Percentiles rank a stretch among this genome's conserved stretches.
These are phyloP conservation scores for Nothophoma quercina DNA, from an alignment of 2,329 filamentous ascomycete species.

Conservation along the genomic window DNA sequence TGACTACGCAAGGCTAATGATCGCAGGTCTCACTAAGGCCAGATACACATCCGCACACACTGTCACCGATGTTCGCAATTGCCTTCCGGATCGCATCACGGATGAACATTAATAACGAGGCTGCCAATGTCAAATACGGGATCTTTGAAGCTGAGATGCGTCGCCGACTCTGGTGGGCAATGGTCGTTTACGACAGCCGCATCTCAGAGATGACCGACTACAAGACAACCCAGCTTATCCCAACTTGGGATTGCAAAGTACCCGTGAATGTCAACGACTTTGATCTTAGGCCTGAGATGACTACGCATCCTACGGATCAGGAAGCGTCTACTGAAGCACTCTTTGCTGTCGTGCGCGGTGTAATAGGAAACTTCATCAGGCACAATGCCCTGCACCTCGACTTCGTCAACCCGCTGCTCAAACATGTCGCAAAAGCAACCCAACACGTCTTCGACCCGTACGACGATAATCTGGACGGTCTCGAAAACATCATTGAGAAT, in stretches of 20 bases:
- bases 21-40: constrained; percentile 63
- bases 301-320: constrained; percentile 48
- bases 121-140: constrained; percentile 57
- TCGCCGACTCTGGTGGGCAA: constrained; percentile 68
- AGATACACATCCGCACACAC: constrained; percentile 53
- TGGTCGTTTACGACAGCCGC: constrained; percentile 65
- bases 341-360: constrained; percentile 58
- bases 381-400: constrained; percentile 56
- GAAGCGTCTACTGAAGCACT: constrained; percentile 62
- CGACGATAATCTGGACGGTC: constrained; percentile 36
- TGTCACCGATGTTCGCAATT: constrained; percentile 65
- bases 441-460: constrained; percentile 21
- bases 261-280: constrained; percentile 63
- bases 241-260: constrained; percentile 56
- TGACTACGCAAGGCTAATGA: not conserved
- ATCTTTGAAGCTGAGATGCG: constrained; percentile 68
- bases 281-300: constrained; percentile 53
- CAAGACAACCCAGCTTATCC: constrained; percentile 57
- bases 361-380: constrained; percentile 54
- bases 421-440: constrained; percentile 45
- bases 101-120: constrained; percentile 68
- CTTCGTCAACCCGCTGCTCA: constrained; percentile 54
- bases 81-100: constrained; percentile 67
- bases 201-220: constrained; percentile 62
- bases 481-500: constrained; percentile 52